Percentiles rank a stretch among this genome's conserved stretches.
Evolutionary conservation across 345 rosid species (phyloP).

Genomic region (Microcos paniculata): DNA sequence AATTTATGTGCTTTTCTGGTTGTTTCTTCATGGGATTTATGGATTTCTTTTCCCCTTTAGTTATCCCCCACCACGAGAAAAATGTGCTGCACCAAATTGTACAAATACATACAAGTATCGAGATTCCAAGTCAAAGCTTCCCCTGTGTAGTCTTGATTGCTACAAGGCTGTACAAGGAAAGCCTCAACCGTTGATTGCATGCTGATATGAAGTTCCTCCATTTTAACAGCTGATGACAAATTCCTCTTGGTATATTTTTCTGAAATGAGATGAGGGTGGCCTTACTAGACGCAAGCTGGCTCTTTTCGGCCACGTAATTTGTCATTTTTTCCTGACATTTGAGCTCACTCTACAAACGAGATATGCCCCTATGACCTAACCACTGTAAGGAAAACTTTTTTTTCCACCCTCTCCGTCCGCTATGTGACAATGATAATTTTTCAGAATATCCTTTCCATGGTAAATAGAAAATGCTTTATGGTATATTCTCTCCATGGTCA

Average conservation of each 20-base stretch:
- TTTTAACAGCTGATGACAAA: neutral
- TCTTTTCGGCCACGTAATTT: neutral
- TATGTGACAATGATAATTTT: no score
- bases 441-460: no score
- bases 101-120: slow-evolving; percentile 65
- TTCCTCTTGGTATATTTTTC: neutral
- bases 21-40: neutral
- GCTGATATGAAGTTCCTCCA: slow-evolving; percentile 17
- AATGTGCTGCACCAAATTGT: slow-evolving; percentile 75
- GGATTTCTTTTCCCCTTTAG: slow-evolving; percentile 31
- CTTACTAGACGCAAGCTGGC: no score
- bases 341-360: neutral
- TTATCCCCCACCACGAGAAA: slow-evolving; percentile 76
- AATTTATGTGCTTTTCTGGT: neutral
- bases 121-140: slow-evolving; percentile 76
- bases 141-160: slow-evolving; percentile 73
- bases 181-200: slow-evolving; percentile 27
- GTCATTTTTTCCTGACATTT: neutral
- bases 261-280: neutral
- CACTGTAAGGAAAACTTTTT: slow-evolving; percentile 5
- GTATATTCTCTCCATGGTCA: no score
- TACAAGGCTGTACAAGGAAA: slow-evolving; percentile 60
- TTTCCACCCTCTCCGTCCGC: neutral
- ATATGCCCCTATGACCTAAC: slow-evolving; percentile 8
- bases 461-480: neutral